Conservation (phyloP, 495 filamentous ascomycete species). For the Aspergillus cavernicola region DNA sequence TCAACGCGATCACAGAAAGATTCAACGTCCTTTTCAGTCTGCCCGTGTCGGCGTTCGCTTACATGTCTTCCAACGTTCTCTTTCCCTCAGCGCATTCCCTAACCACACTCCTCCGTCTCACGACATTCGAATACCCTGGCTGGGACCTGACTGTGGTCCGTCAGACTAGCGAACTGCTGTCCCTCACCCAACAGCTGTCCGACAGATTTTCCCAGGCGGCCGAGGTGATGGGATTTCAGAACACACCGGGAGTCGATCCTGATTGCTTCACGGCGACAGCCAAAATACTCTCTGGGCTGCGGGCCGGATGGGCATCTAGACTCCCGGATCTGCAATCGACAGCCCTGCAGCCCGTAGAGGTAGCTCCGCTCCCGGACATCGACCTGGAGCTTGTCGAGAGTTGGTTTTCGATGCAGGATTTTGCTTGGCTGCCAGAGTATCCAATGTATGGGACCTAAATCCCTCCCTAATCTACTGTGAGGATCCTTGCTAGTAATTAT, state of each 20-base stretch:
- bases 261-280: constrained; percentile 4
- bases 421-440: not conserved
- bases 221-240: not conserved
- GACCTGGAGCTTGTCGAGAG: not conserved
- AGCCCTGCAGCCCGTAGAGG: not conserved
- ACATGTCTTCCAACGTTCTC: constrained; percentile 3
- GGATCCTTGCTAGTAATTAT: too few relatives aligned
- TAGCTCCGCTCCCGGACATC: not conserved
- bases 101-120: constrained; percentile 13
- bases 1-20: constrained; percentile 11
- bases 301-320: not conserved
- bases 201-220: not conserved
- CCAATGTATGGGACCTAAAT: not conserved
- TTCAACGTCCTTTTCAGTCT: constrained; percentile 13
- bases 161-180: constrained; percentile 10
- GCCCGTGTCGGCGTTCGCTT: constrained; percentile 3
- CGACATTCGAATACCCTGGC: constrained; percentile 19
- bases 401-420: not conserved
- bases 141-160: constrained; percentile 15
- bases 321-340: not conserved
- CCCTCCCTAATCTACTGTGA: too few relatives aligned
- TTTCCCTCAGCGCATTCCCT: constrained; percentile 15
- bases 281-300: not conserved
- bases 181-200: not conserved
- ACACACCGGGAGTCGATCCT: not conserved